Conservation (phyloP, 2,329 filamentous ascomycete genomes). For the Aspergillus hortae region DNA sequence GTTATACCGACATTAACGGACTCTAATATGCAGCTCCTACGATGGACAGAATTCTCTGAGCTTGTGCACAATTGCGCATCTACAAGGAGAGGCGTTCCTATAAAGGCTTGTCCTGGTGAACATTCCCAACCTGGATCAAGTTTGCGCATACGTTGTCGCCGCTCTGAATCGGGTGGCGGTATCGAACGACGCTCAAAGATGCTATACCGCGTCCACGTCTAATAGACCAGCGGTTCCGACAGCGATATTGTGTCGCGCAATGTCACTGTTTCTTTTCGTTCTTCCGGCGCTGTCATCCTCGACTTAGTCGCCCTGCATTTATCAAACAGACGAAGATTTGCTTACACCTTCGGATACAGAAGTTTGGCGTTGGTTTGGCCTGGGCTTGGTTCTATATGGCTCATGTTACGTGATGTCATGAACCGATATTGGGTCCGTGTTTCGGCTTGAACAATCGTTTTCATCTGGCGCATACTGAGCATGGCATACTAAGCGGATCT, state of each 20-base stretch:
- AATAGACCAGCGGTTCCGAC: neutral
- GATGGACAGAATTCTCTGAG: too few relatives aligned
- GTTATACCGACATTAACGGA: too few relatives aligned
- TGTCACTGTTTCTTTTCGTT: neutral
- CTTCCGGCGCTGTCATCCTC: neutral
- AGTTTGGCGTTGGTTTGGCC: neutral
- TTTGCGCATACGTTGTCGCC: too few relatives aligned
- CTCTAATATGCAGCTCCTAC: too few relatives aligned
- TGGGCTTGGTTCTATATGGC: neutral
- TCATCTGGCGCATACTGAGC: conserved; percentile 12
- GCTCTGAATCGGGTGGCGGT: too few relatives aligned
- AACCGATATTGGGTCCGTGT: neutral
- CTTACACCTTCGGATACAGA: neutral
- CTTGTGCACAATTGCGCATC: too few relatives aligned
- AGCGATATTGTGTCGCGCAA: neutral
- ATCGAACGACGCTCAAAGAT: too few relatives aligned
- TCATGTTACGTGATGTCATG: neutral
- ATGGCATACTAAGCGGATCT: conserved; percentile 12
- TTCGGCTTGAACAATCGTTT: conserved; percentile 5
- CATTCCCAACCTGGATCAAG: too few relatives aligned
- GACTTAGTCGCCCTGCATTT: neutral
- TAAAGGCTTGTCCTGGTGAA: too few relatives aligned
- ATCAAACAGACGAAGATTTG: neutral
- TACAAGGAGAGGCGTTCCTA: too few relatives aligned
- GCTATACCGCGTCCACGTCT: too few relatives aligned